A percentile compares a stretch with the other conserved stretches of the same genome.
phyloP scores from a whole-genome alignment of 2,329 filamentous ascomycete species.

The Dryadomyces sulphureus region DNA sequence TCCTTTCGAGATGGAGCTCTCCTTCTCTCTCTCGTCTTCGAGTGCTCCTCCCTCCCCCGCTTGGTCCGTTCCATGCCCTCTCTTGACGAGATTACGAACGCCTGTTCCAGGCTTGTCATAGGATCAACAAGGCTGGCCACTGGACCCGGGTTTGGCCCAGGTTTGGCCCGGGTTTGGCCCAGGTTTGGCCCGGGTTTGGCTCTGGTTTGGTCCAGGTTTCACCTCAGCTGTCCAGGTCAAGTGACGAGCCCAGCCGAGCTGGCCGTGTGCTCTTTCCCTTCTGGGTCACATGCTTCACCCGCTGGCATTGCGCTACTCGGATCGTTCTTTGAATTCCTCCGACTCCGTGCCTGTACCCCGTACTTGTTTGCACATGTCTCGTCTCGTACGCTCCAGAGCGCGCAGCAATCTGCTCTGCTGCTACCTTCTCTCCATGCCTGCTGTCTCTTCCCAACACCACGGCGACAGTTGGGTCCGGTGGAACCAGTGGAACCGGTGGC shows the following conservation, averaged over 20 bases:
- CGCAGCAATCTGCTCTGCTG: too few relatives aligned
- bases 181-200: too few relatives aligned
- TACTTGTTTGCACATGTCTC: too few relatives aligned
- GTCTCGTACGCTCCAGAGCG: too few relatives aligned
- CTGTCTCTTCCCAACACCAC: conserved; percentile 1
- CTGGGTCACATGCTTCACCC: background rate
- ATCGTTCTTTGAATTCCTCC: too few relatives aligned
- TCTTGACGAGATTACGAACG: too few relatives aligned
- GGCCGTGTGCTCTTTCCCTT: background rate
- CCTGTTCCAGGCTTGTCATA: background rate
- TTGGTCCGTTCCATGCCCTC: background rate
- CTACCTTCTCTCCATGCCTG: too few relatives aligned
- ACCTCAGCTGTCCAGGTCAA: background rate
- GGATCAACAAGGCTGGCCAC: background rate
- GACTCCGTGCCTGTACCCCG: too few relatives aligned
- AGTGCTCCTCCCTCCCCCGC: background rate
- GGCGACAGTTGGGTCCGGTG: conserved; percentile 1
- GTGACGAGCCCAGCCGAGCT: background rate
- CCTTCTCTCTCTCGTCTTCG: background rate
- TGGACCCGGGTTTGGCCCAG: too few relatives aligned
- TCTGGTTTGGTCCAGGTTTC: background rate
- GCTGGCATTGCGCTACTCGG: too few relatives aligned
- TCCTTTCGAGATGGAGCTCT: background rate
- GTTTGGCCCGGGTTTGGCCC: too few relatives aligned
- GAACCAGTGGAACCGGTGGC: background rate